These are phyloP conservation scores for Heliamphora pulchella DNA, from an alignment of 179 eudicot species.

Conservation along the genomic window DNA sequence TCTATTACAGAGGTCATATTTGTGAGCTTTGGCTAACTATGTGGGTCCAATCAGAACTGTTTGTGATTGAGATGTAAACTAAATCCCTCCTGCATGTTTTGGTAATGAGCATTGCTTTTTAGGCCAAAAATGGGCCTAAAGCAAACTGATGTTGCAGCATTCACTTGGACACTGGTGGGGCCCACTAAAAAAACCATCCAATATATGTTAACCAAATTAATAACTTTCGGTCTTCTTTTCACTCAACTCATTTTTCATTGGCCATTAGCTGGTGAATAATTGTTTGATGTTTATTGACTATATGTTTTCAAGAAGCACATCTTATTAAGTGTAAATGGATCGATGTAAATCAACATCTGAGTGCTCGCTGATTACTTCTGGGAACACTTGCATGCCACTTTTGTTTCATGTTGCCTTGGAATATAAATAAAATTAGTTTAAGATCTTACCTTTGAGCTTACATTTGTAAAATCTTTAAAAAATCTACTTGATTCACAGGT, in stretches of 20 bases:
- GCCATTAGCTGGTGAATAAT: background rate
- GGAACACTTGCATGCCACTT: background rate
- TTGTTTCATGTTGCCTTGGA: background rate
- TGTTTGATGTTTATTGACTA: background rate
- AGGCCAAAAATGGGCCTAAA: too few species aligned
- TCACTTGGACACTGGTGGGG: too few species aligned
- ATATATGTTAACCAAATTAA: too few species aligned
- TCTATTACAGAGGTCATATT: background rate
- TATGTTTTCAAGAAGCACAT: background rate
- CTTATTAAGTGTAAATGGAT: background rate
- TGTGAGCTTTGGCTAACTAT: background rate
- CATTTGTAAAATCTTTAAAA: background rate
- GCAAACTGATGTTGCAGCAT: too few species aligned
- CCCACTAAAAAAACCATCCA: too few species aligned
- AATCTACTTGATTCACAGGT: conserved; percentile 35
- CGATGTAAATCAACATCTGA: background rate
- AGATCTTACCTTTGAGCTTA: background rate
- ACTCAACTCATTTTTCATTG: too few species aligned
- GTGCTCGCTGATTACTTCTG: background rate
- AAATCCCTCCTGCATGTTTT: conserved; percentile 1
- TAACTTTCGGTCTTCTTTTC: too few species aligned
- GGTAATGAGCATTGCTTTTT: background rate
- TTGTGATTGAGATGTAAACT: background rate
- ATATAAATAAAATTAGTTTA: background rate
- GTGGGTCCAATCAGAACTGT: background rate